Evolutionary conservation across 768 basidiomycete species (phyloP).

Genomic region (Sporobolomyces pararoseus): DNA sequence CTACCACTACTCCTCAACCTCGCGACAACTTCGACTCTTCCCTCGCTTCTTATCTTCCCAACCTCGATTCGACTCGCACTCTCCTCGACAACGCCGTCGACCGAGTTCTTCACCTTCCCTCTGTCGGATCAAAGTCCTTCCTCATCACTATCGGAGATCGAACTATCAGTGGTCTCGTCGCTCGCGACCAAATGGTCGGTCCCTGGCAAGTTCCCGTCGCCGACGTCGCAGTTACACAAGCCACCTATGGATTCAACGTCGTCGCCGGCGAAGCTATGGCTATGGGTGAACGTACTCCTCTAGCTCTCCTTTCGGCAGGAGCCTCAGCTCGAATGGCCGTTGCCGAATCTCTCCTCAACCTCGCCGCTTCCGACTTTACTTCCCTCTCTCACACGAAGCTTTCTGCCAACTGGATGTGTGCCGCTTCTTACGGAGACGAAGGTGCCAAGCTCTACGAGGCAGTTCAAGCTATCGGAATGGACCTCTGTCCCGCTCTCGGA

Average conservation of each 20-base stretch:
- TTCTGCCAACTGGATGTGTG: constrained; percentile 99
- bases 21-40: constrained; percentile 65
- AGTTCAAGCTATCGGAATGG: constrained; percentile 76
- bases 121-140: constrained; percentile 93
- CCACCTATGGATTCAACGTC: constrained; percentile 86
- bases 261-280: constrained; percentile 91
- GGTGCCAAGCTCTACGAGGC: constrained; percentile 86
- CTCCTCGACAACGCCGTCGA: constrained; percentile 60
- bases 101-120: constrained; percentile 82
- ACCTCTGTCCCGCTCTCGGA: constrained; percentile 86
- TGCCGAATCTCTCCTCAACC: constrained; percentile 86
- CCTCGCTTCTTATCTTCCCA: constrained; percentile 61
- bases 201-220: constrained; percentile 98
- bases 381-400: constrained; percentile 75
- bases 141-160: constrained; percentile 97
- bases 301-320: constrained; percentile 78
- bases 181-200: constrained; percentile 97
- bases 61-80: constrained; percentile 50
- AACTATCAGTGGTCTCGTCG: constrained; percentile 85
- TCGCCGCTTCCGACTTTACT: constrained; percentile 72
- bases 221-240: constrained; percentile 92
- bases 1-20: constrained; percentile 55
- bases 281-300: constrained; percentile 91
- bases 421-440: constrained; percentile 76
- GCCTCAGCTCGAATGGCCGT: constrained; percentile 96